Base-by-base conservation (phyloP, 2,329 filamentous ascomycete species). In the Aspergillus spinulosporus region DNA sequence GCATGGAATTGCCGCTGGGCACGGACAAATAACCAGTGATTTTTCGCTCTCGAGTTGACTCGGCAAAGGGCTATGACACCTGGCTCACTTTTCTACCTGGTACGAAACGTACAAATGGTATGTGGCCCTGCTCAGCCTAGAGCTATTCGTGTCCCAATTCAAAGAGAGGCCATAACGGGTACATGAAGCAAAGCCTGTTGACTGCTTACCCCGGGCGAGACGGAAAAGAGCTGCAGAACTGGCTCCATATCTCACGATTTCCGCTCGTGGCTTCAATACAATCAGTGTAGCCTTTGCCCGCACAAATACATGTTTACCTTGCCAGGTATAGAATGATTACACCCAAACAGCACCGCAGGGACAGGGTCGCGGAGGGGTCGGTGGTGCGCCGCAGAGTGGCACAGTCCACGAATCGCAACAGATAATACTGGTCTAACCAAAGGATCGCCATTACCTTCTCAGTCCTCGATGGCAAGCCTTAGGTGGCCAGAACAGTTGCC, bases 31-130 rank as follows among this genome's bases (percentile, higher is more conserved):
- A 49, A 50, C 44, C 60, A 65, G 58, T 57, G 63, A 65, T 61
- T 63, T 60, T 54, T 49, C n/a, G 56, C 54, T 56, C 54, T 61
- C 61, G 61, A 55, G 51, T 56, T 58, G 58, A 63, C 49, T 54
- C 65, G 63, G 60, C 12, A 21, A 34, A 55, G 62, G 66, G 58
- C 57, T 58, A 59, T 55, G 64, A 63, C 62, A 63, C 64, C 66
- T 64, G 66, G 65, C 65, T 67, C 63, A 59, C 60, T 53, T 57
- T 62, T 62, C 64, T 65, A 67, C 67, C 65, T 36, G 9, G 50
- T 52, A 46, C 42, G 64, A 65, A 61, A 60, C 58, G 64, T 64
- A 66, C 63, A 57, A 63, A 66, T 44, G 60, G 58, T 59, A 60
- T 49, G 51, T 58, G 65, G 59, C 59, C 44, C 61, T 60, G 62